Percentiles rank a stretch among this genome's conserved stretches.
Evolutionary conservation across 2,329 filamentous ascomycete species (phyloP).

Genomic region (Trichoderma afroharzianum): DNA sequence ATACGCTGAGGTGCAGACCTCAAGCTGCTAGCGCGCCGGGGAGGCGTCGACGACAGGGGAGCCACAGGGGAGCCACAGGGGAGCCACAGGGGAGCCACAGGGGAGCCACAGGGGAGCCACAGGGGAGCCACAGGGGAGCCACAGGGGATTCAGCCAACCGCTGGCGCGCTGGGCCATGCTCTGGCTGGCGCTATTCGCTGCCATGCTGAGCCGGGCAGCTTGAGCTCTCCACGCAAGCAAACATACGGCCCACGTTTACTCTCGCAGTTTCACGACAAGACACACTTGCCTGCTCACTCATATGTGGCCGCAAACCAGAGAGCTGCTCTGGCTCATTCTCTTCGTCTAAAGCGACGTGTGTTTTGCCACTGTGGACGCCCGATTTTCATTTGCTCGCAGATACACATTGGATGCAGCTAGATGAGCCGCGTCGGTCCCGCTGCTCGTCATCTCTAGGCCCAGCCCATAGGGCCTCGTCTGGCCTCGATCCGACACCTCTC

Average conservation of each 20-base stretch:
- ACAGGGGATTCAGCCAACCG: constrained; percentile 6
- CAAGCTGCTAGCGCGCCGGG: constrained; percentile 2
- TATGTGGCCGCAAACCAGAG: background rate
- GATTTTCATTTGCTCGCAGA: background rate
- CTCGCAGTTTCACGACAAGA: constrained; percentile 2
- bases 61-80: no score
- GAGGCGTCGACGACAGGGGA: background rate
- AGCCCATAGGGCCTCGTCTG: constrained; percentile 13
- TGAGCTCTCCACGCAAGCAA: background rate
- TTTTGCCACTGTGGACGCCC: background rate
- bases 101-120: background rate
- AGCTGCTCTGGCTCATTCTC: background rate
- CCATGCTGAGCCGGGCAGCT: background rate
- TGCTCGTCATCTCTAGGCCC: background rate
- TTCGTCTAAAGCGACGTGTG: background rate
- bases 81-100: background rate
- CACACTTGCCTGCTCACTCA: constrained; percentile 3
- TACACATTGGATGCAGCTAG: background rate
- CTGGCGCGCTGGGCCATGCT: constrained; percentile 1
- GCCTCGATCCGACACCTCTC: constrained; percentile 1
- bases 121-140: background rate
- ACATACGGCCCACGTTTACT: background rate
- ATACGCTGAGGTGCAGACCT: constrained; percentile 1
- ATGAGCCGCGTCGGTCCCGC: constrained; percentile 2
- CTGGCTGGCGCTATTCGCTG: constrained; percentile 4